Conservation (phyloP, 345 rosid species). For the Hypericum perforatum region DNA sequence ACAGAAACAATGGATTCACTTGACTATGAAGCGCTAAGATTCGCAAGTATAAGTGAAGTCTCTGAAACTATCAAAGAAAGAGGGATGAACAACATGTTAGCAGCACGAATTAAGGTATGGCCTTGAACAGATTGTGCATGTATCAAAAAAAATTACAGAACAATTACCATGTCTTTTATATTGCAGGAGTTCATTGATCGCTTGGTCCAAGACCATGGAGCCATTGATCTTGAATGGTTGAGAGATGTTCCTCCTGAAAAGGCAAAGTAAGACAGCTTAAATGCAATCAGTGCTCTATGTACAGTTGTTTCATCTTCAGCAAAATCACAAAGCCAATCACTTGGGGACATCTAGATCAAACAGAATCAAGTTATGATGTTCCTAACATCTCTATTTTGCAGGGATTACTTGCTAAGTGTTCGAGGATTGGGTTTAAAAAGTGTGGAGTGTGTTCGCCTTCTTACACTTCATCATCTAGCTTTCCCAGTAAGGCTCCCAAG, state of each 20-base stretch:
- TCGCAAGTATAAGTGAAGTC: slow-evolving; percentile 39
- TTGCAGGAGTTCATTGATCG: slow-evolving; percentile 79
- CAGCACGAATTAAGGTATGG: slow-evolving; percentile 69
- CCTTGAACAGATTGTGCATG: slow-evolving; percentile 1
- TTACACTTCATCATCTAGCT: slow-evolving; percentile 86
- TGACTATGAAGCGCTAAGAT: slow-evolving; percentile 77
- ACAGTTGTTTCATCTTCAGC: neutral
- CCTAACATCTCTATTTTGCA: slow-evolving; percentile 14
- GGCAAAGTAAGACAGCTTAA: slow-evolving; percentile 51
- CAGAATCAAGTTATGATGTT: no score
- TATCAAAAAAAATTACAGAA: neutral
- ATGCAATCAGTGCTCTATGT: slow-evolving; percentile 7
- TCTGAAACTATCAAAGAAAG: slow-evolving; percentile 62
- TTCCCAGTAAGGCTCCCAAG: slow-evolving; percentile 60
- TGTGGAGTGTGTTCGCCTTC: slow-evolving; percentile 88
- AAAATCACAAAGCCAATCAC: no score
- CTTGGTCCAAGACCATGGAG: slow-evolving; percentile 58
- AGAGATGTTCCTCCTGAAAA: slow-evolving; percentile 62
- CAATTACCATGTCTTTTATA: slow-evolving; percentile 11
- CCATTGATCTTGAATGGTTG: slow-evolving; percentile 84
- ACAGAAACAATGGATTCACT: slow-evolving; percentile 54
- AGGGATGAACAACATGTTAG: slow-evolving; percentile 89
- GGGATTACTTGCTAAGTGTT: slow-evolving; percentile 78
- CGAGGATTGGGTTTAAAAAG: slow-evolving; percentile 87
- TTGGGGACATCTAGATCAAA: no score